Base-by-base conservation (phyloP, 352 stramenopile genomes). In the Pythium brassicae region DNA sequence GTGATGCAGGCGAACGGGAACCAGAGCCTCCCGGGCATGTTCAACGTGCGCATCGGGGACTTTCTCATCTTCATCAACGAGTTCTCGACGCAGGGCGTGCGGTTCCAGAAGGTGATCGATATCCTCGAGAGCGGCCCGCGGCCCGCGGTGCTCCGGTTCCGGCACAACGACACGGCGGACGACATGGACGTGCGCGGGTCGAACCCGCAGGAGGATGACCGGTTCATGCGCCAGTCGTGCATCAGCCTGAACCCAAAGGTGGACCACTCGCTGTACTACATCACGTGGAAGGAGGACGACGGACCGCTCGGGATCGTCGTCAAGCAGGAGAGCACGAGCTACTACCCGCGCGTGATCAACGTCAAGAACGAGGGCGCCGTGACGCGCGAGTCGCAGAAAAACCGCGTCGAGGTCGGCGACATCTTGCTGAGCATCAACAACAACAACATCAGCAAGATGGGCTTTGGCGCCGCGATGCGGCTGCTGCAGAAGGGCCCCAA, bases 401-500 rank as follows among this genome's bases (percentile, higher is more conserved):
- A 92, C 54, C 79, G 79, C 19, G 82, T 95, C 26, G 77, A 89
- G 59, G 80, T 90, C 20, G 85, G 85, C 27, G 85, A 95, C 44
- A 67, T 92, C 35, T 50, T 95, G 34, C 68, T 95, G 20, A 92
- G 83, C 59, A 93, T 95, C 57, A 95, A 95, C 69, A 92, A 95
- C 72, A 92, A 95, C 69, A 92, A 95, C 67, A 95, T 95, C 61
- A 91, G 80, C 68, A 91, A 92, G 58, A 95, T 95, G 81, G 85
- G 85, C 44, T 95, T 95, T 59, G 83, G 81, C 10, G 57, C 84
- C 23, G 83, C 85, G 17, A 95, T 95, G 85, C 84, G 87, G 50
- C 56, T 95, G 58, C 63, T 95, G 34, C 83, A 95, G 62, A 91
- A 89, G 55, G 83, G 85, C 19, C 85, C 85, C 0, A 95, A 95